Evolutionary conservation across 108 stramenopile species (phyloP).

Genomic region (Pseudonitzschia delicatissima): DNA sequence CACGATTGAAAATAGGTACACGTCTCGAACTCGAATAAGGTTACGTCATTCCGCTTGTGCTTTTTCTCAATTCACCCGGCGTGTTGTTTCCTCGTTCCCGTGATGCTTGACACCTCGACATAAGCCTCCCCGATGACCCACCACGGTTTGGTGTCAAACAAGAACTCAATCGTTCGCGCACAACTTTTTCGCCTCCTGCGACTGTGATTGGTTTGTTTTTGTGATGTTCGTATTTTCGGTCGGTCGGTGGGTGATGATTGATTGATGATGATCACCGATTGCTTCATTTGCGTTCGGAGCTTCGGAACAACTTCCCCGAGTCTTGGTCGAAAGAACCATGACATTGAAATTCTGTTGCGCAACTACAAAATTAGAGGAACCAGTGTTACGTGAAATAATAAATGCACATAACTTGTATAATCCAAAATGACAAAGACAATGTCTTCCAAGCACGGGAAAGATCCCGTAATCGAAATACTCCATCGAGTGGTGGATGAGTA

Average conservation of each 20-base stretch:
- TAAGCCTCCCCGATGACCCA: neutral
- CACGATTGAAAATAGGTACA: too few relatives aligned
- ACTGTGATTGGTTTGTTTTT: neutral
- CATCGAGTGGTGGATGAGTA: conserved; percentile 39
- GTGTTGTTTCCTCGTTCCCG: too few relatives aligned
- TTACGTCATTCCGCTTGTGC: too few relatives aligned
- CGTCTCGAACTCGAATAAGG: too few relatives aligned
- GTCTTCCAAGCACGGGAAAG: conserved; percentile 4
- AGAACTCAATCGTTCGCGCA: neutral
- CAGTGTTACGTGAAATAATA: neutral
- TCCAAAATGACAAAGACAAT: neutral
- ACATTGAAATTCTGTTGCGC: too few relatives aligned
- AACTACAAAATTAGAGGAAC: too few relatives aligned
- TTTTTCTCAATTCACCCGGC: too few relatives aligned
- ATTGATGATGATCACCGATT: neutral
- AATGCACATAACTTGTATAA: neutral
- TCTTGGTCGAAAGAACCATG: too few relatives aligned
- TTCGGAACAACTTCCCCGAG: too few relatives aligned
- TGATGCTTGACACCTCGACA: neutral
- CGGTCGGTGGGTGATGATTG: neutral
- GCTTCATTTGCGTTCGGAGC: neutral
- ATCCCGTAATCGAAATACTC: conserved; percentile 33
- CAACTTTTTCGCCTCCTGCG: neutral
- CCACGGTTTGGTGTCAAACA: neutral
- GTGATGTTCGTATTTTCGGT: too few relatives aligned